Evolutionary conservation across 352 stramenopile genomes (phyloP).

Genomic region (Pythium vanterpoolii): DNA sequence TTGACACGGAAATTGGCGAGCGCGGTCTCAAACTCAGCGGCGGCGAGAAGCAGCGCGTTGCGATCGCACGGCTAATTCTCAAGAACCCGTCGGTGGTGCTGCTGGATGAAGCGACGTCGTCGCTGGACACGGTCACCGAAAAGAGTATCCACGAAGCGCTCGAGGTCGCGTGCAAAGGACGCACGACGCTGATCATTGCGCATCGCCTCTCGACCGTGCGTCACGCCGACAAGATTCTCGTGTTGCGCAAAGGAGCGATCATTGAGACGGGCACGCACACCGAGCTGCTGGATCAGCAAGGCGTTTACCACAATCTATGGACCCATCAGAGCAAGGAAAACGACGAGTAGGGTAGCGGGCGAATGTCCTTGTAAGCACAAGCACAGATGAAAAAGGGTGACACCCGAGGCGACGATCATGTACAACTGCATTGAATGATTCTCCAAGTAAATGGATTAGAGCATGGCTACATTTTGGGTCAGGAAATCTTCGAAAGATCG

Average conservation of each 20-base stretch:
- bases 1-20: conserved; percentile 88
- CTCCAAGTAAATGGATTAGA: no score
- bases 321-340: conserved; percentile 23
- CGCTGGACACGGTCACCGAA: conserved; percentile 74
- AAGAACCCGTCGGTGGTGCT: conserved; percentile 79
- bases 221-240: conserved; percentile 65
- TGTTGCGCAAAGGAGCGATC: conserved; percentile 52
- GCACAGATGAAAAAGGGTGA: no score
- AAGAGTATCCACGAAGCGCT: conserved; percentile 65
- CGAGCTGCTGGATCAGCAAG: conserved; percentile 35
- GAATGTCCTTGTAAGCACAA: no score
- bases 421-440: no score
- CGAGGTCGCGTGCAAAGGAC: conserved; percentile 39
- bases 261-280: conserved; percentile 49
- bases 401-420: not conserved
- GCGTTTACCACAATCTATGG: conserved; percentile 25
- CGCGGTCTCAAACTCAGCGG: conserved; percentile 75
- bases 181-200: conserved; percentile 77
- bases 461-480: conserved; percentile 4
- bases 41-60: conserved; percentile 81
- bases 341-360: not conserved
- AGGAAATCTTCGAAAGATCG: not conserved
- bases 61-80: conserved; percentile 73
- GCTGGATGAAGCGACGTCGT: conserved; percentile 77
- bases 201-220: conserved; percentile 80